These are phyloP conservation scores for Rhizopus delemar DNA, from an alignment of 371 early-diverging fungal species.

Conservation along the genomic window DNA sequence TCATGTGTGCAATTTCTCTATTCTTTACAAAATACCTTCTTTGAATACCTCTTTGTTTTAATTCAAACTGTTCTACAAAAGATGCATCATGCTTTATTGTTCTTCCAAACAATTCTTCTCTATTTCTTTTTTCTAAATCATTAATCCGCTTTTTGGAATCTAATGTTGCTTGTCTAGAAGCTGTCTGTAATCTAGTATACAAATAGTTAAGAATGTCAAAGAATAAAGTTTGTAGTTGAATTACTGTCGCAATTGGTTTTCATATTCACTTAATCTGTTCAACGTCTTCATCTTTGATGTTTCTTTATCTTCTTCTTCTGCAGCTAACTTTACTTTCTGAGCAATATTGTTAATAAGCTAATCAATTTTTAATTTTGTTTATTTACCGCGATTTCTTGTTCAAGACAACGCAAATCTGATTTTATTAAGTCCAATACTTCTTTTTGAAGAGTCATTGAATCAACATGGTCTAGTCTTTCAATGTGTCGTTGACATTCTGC, in stretches of 20 bases:
- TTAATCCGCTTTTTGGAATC: conserved; percentile 61
- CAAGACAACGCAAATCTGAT: conserved; percentile 28
- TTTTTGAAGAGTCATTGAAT: conserved; percentile 33
- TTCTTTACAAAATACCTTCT: conserved; percentile 25
- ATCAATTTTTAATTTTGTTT: neutral
- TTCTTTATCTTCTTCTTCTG: conserved; percentile 66
- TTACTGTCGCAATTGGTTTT: conserved; percentile 62
- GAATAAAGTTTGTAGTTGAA: conserved; percentile 4
- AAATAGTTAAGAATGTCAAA: neutral
- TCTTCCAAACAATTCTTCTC: conserved; percentile 56
- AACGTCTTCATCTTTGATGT: conserved; percentile 47
- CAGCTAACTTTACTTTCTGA: conserved; percentile 53
- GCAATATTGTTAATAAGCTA: neutral
- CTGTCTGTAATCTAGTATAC: conserved; percentile 46
- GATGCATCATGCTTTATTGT: conserved; percentile 30
- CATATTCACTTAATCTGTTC: conserved; percentile 54
- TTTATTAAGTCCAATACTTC: conserved; percentile 33
- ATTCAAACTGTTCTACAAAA: conserved; percentile 45
- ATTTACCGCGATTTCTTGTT: conserved; percentile 37
- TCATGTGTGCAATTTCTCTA: neutral
- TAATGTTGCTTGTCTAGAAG: conserved; percentile 59
- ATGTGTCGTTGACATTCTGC: conserved; percentile 51
- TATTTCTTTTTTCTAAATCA: conserved; percentile 52
- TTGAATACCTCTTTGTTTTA: conserved; percentile 41
- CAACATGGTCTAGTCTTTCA: conserved; percentile 29